Base-by-base conservation (phyloP, 306 rosid species). In the Sophora flavescens region DNA sequence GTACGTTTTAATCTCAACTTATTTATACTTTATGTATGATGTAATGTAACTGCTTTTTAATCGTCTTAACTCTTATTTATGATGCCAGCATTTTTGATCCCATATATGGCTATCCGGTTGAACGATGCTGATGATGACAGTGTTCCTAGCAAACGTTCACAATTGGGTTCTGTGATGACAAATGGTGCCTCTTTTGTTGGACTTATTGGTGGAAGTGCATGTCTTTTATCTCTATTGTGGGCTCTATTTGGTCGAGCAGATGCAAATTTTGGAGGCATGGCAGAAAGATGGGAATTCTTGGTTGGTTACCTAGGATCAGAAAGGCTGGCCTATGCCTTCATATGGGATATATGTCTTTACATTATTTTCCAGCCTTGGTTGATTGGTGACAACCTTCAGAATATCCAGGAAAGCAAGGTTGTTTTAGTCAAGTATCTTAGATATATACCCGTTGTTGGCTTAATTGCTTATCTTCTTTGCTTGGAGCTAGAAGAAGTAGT, bases 21-120 rank as follows among this genome's bases (percentile, higher is more conserved):
- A 57, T 5, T n/a, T 18, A 12, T 47, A 18, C 60, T 61, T 62
- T 3, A 16, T 60, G 36, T 50, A 48, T 32, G 4, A 56, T 75
- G 52, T 8, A 44, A 16, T 78, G 52, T 8, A 44, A 16, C 75
- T 56, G 47, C 68, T 51, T 70, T 47, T 70, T 41, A 61, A 36
- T 4, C 58, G 52, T 64, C 17, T 32, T 73, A 47, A 36, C 58
- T 18, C 57, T 57, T 78, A 18, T 58, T 14, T 70, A 39, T 83
- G 68, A 16, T 83, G 70, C 70, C 90, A 92, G 97, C 96, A 68
- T 90, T 94, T 84, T 81, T 94, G 77, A 92, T 94, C 83, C 96
- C 97, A 30, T 94, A 94, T 83, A 92, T 94, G 98, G 97, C 98
- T 74, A 90, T 92, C 80, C 93, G 98, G 64, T 74, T 92, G 78